phyloP scores from a whole-genome alignment of 495 filamentous ascomycete genomes.

The Mycothermus thermophilus region DNA sequence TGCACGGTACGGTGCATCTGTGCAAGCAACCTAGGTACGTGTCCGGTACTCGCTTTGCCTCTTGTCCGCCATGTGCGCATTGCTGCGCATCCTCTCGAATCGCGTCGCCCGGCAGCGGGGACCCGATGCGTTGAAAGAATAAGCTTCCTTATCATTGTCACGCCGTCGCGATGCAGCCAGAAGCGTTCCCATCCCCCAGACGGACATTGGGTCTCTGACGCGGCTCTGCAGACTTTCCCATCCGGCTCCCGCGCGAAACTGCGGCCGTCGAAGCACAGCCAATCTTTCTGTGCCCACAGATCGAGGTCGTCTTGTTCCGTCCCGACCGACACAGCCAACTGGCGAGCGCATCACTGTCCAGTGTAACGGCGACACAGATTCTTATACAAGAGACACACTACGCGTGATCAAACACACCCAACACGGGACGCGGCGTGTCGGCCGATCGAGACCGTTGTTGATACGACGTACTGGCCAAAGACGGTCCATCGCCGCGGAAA shows the following conservation, averaged over 20 bases:
- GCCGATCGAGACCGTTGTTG: slow-evolving; percentile 5
- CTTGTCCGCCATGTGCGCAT: slow-evolving; percentile 3
- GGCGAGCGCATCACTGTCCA: slow-evolving; percentile 14
- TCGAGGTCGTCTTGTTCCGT: slow-evolving; percentile 12
- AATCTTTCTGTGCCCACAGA: slow-evolving; percentile 14
- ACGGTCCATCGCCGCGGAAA: too few species aligned
- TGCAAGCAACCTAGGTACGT: slow-evolving; percentile 4
- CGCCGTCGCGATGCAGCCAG: slow-evolving; percentile 3
- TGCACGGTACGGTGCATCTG: not conserved
- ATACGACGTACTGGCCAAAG: not conserved
- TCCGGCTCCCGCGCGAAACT: slow-evolving; percentile 17
- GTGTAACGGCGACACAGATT: slow-evolving; percentile 23
- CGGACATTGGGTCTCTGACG: slow-evolving; percentile 20
- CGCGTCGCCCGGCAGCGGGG: slow-evolving; percentile 3
- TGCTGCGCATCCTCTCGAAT: slow-evolving; percentile 1
- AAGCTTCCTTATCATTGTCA: too few species aligned
- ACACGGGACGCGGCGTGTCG: slow-evolving; percentile 10
- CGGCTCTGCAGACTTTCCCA: slow-evolving; percentile 25
- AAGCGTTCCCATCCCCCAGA: slow-evolving; percentile 2
- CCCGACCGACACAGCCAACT: slow-evolving; percentile 21
- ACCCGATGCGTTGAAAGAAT: too few species aligned
- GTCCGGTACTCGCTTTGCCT: too few species aligned
- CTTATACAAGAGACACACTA: slow-evolving; percentile 15
- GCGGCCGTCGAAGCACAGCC: slow-evolving; percentile 15
- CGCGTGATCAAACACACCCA: slow-evolving; percentile 4